Conservation (phyloP, 148 eudicot genomes). For the Rhododendron mucronatum region DNA sequence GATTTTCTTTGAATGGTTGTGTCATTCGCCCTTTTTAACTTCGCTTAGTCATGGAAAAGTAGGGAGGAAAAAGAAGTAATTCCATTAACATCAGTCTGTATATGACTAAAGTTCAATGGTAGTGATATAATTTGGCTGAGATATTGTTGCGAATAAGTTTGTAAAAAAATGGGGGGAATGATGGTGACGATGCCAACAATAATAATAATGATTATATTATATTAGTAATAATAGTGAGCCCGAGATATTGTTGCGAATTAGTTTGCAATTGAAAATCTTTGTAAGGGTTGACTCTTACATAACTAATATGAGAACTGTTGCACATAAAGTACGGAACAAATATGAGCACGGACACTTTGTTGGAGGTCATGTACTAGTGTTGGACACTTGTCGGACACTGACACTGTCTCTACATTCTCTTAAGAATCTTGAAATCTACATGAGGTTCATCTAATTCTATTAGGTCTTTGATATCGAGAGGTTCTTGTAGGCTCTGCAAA, state of each 20-base stretch:
- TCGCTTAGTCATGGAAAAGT: background rate
- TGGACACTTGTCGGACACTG: background rate
- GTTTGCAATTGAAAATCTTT: background rate
- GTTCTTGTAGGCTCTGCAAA: too few relatives aligned
- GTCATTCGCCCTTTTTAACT: background rate
- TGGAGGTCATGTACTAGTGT: background rate
- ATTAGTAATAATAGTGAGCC: background rate
- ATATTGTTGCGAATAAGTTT: too few relatives aligned
- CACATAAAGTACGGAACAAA: background rate
- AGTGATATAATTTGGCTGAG: background rate
- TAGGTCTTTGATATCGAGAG: too few relatives aligned
- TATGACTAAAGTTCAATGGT: background rate
- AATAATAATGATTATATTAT: background rate
- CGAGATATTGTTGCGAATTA: background rate
- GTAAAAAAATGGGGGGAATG: background rate
- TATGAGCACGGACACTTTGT: background rate
- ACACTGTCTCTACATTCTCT: background rate
- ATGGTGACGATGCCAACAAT: background rate
- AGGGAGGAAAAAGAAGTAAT: background rate
- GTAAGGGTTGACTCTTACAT: background rate
- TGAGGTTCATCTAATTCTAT: too few relatives aligned
- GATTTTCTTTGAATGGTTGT: background rate
- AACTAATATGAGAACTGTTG: background rate
- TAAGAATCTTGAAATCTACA: too few relatives aligned
- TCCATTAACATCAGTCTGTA: background rate